A percentile compares a stretch with the other conserved stretches of the same genome.
phyloP scores from a whole-genome alignment of 73 alveolate species.

The Paramecium caudatum region DNA sequence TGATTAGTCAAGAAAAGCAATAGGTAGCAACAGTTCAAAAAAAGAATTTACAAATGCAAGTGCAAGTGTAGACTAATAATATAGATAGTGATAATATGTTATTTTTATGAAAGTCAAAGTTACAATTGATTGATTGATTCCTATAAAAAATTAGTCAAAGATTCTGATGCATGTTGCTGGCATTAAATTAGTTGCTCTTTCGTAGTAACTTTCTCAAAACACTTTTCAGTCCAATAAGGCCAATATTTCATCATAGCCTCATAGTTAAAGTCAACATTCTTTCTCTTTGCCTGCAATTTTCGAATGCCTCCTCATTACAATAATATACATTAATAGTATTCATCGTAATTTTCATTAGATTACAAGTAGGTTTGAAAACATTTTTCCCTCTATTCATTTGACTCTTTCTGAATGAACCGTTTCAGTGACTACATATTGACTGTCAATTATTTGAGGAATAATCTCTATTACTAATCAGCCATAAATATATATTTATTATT shows the following conservation, averaged over 20 bases:
- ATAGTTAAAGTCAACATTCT: neutral
- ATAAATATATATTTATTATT: slow-evolving; percentile 19
- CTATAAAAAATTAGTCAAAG: slow-evolving; percentile 46
- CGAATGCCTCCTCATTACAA: neutral
- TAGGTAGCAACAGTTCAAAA: neutral
- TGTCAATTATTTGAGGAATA: neutral
- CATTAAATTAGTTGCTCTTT: neutral
- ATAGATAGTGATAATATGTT: slow-evolving; percentile 34
- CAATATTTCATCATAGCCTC: slow-evolving; percentile 5
- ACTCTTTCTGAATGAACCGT: slow-evolving; percentile 2
- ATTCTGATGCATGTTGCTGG: slow-evolving; percentile 9
- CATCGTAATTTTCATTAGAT: slow-evolving; percentile 29
- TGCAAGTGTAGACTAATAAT: slow-evolving; percentile 28
- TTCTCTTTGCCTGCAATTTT: neutral
- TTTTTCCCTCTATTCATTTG: slow-evolving; percentile 45
- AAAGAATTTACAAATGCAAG: slow-evolving; percentile 36
- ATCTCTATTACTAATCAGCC: slow-evolving; percentile 17
- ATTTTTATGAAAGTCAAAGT: slow-evolving; percentile 38
- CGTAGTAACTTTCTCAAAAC: neutral
- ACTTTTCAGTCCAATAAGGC: neutral
- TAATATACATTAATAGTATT: slow-evolving; percentile 8
- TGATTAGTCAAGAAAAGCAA: slow-evolving; percentile 31
- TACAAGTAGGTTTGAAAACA: slow-evolving; percentile 14
- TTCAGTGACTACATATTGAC: neutral
- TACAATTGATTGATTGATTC: slow-evolving; percentile 4